Evolutionary conservation across 305 asterid genomes (phyloP), one percentile per base, ranked within the genome.

Genomic region (Nicotiana rustica): DNA sequence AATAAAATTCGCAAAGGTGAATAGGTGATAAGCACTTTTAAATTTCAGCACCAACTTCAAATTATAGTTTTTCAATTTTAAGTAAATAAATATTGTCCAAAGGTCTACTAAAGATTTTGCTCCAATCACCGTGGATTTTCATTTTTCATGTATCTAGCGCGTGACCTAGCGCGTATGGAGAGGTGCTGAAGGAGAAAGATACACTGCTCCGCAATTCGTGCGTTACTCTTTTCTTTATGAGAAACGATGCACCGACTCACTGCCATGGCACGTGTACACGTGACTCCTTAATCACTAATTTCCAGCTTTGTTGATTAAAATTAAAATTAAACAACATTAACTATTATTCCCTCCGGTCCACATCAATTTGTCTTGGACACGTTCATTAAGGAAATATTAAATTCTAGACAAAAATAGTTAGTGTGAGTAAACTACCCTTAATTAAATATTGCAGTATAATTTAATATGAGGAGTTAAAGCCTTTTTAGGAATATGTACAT

Each of bases 221-320:
- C 95, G 90, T 89, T 82, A 49, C 85, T 14, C 31, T 71, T 83
- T 83, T 79, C 82, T 88, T 91, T 89, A 83, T 82, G 88, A 77
- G 25, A 83, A 91, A 87, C 98, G 93, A 91, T 87, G 98, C 96
- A 92, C 95, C 93, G 94, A 91, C 92, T 84, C 91, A 86, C 98
- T 91, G 91, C 82, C 82, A 60, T 70, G 65, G 87, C 98, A 94
- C 95, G 95, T 92, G 98, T 88, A 85, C 97, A 92, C 95, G 97
- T 92, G 97, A 90, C 90, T 79, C 83, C 88, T 82, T 86, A 86
- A 86, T 87, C 90, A 84, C 84, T 83, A 73, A 82, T 88, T 80
- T 85, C 77, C 89, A 36, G 71, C 78, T 36, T 64, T 64, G 4
- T 73, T 82, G 62, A 73, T 73, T 82, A 13, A 44, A 70, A 52